These are phyloP conservation scores for Pestalotiopsis sp. DNA, from an alignment of 2,329 filamentous ascomycete species.

Conservation along the genomic window DNA sequence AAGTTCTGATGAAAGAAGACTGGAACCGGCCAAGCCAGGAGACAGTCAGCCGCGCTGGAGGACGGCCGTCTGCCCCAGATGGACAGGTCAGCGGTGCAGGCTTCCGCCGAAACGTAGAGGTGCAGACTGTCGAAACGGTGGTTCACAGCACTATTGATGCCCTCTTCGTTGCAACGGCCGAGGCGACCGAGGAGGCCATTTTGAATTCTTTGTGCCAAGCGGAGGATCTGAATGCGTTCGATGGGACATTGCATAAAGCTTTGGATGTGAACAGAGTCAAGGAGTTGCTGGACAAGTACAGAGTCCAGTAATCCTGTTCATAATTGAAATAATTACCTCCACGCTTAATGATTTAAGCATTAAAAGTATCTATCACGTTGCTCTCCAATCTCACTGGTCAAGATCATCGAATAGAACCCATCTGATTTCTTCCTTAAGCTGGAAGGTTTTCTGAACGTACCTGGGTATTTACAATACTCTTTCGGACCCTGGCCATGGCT, in stretches of 20 bases:
- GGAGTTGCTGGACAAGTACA: slow-evolving; percentile 6
- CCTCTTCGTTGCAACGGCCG: slow-evolving; percentile 1
- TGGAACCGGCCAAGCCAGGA: slow-evolving; percentile 4
- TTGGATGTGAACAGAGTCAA: not conserved
- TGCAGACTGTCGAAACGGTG: slow-evolving; percentile 9
- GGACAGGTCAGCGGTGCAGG: slow-evolving; percentile 1
- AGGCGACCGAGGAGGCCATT: slow-evolving; percentile 13
- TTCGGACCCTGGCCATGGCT: too few species aligned
- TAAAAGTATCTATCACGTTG: too few species aligned
- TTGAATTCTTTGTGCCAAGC: slow-evolving; percentile 11
- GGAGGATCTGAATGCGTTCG: not conserved
- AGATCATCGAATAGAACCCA: too few species aligned
- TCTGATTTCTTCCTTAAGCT: too few species aligned
- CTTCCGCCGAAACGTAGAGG: slow-evolving; percentile 5
- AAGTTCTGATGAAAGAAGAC: slow-evolving; percentile 4
- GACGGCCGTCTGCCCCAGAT: not conserved
- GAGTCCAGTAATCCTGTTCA: not conserved
- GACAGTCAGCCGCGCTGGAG: not conserved
- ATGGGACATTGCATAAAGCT: not conserved
- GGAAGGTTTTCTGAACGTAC: too few species aligned
- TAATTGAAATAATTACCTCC: not conserved
- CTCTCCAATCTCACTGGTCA: too few species aligned
- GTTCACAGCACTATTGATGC: slow-evolving; percentile 6
- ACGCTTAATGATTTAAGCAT: not conserved
- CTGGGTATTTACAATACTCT: too few species aligned